Evolutionary conservation across 495 filamentous ascomycete genomes (phyloP), one percentile per base, ranked within the genome.

Genomic region (Penicillium desertorum): DNA sequence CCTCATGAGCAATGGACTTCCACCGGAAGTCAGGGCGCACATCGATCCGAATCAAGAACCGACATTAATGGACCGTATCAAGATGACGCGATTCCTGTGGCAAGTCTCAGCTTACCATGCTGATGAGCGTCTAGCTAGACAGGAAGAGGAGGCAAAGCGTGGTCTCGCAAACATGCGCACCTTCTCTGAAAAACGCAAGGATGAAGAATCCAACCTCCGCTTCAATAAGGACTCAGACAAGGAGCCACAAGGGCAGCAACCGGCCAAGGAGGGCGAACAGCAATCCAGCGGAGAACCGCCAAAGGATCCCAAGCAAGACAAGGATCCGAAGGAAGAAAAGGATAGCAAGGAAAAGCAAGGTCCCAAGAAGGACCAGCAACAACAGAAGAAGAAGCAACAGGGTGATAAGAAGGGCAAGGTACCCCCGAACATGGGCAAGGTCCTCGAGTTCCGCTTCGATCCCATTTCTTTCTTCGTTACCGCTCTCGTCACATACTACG

Each of bases 401-500:
- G 64, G 62, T 58, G 68, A 58, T 56, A 69, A 69, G 53, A 63
- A 69, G 54, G 44, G 60, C 36, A 53, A 59, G 42, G 29, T 51
- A 11, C 45, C 54, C 22, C 49, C 58, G 23, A 61, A 69, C 32
- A 59, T 59, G 43, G 60, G 64, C 32, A 71, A 64, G n/a, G 62
- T 76, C 0, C 68, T 71, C 20, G 77, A 82, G 39, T 73, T 86
- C 65, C 79, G 80, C 45, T 63, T 87, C 54, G 85, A 88, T 69
- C 74, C 77, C 36, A 71, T 70, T 42, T 81, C 81, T 16, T 75
- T 85, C 58, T 59, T 88, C 17, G 66, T 84, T 11, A 76, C 78
- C 43, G 69, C 80, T 7, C 74, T 92, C 52, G 65, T 88, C 8
- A 73, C 85, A 9, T 92, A 87, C 63, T 74, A 86, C 45, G 62